Evolutionary conservation across 176 grass and related monocot species (phyloP), one percentile per base, ranked within the genome.

Genomic region (Eleusine indica): DNA sequence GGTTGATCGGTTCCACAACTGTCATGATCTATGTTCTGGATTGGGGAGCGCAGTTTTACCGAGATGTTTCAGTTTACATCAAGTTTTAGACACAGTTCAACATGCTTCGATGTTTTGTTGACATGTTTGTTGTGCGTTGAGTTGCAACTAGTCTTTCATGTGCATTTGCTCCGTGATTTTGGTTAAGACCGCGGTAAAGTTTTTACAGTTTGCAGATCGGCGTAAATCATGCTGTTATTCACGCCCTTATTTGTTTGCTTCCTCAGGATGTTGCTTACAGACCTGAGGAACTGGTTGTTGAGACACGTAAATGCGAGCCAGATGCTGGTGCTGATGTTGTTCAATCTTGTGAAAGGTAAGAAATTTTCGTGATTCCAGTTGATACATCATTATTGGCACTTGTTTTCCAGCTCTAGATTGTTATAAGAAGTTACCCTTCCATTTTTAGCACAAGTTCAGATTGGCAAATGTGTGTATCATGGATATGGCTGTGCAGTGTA

Each of bases 201-300:
- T 58, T 57, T 47, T 73, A 40, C 16, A 25, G n/a, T 63, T 48
- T 73, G 13, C 10, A 4, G 46, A 35, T 8, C 54, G 32, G 19
- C 12, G 12, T 42, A 46, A 46, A 21, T 12, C 38, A 9, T 52
- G 38, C 30, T 70, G 10, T 44, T 44, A 32, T 68, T 22, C 40
- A 0, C 32, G 22, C 62, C n/a, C 67, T 80, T 85, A 15, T 64
- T 81, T 85, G 40, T 62, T 79, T 7, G 28, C 63, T 57, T 72
- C 71, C 80, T 70, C 81, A 95, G 89, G 93, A 95, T 87, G 96
- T 94, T 89, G 74, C 89, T 71, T 98, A 92, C 69, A 98, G 85
- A 78, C 96, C 89, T 42, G 93, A 87, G 65, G 93, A 98, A 67
- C 67, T 87, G 16, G 88, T 65, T 88, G 74, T 93, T 6, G 66